Percentiles rank a stretch among this genome's conserved stretches.
Conservation (phyloP, 352 stramenopile species). For the Globisporangium barbulae region DNA sequence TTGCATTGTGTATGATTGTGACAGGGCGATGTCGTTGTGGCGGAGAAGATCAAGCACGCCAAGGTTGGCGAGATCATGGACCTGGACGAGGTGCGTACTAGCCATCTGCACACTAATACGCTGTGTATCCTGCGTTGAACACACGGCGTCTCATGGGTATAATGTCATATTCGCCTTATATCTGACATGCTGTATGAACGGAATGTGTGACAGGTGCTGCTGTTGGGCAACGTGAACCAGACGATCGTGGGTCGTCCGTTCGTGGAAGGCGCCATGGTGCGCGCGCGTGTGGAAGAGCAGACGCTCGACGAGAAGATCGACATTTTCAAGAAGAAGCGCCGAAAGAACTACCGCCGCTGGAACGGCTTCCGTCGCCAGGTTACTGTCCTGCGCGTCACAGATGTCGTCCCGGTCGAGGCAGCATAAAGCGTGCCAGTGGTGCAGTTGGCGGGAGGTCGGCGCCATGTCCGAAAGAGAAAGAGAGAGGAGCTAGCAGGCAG, state of each 20-base stretch:
- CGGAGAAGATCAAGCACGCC: slow-evolving; percentile 84
- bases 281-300: slow-evolving; percentile 82
- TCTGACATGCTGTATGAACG: slow-evolving; percentile 1
- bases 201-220: slow-evolving; percentile 40
- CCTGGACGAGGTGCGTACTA: slow-evolving; percentile 52
- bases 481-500: too few relatives aligned
- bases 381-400: slow-evolving; percentile 80
- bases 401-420: slow-evolving; percentile 59
- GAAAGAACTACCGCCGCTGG: slow-evolving; percentile 89
- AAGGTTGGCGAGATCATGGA: slow-evolving; percentile 86
- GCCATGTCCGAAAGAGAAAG: neutral
- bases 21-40: slow-evolving; percentile 73
- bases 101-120: neutral
- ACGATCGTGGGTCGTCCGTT: slow-evolving; percentile 77
- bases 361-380: slow-evolving; percentile 86
- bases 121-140: too few relatives aligned
- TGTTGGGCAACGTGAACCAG: slow-evolving; percentile 82
- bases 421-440: neutral
- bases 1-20: slow-evolving; percentile 10
- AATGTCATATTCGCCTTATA: neutral
- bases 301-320: slow-evolving; percentile 87
- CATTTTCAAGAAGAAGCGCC: slow-evolving; percentile 90
- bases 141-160: neutral
- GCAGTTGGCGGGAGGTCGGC: neutral
- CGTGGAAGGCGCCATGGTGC: slow-evolving; percentile 66